phyloP scores from a whole-genome alignment of 768 basidiomycete genomes.

The Mycena albidolilacea region DNA sequence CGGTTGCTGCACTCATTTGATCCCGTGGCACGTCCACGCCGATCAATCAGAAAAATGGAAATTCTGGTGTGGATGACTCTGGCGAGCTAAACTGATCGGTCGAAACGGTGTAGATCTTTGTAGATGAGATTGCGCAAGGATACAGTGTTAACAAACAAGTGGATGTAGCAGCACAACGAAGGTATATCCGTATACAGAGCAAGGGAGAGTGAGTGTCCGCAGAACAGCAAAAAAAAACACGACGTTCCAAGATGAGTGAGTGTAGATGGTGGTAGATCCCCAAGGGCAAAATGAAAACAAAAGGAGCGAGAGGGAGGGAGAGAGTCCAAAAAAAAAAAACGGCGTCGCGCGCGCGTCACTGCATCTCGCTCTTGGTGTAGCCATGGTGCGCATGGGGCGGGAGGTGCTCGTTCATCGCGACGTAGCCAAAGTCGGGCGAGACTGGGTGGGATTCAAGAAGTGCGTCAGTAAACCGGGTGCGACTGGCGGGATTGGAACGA shows the following conservation, averaged over 20 bases:
- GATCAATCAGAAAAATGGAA: slow-evolving; percentile 12
- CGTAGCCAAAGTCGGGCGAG: slow-evolving; percentile 90
- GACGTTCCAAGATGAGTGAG: slow-evolving; percentile 45
- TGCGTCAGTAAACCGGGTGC: slow-evolving; percentile 62
- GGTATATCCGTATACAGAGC: slow-evolving; percentile 41
- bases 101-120: not conserved
- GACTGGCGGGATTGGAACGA: not conserved
- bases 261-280: slow-evolving; percentile 34
- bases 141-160: slow-evolving; percentile 29
- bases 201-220: slow-evolving; percentile 42
- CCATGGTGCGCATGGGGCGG: slow-evolving; percentile 51
- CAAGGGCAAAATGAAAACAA: slow-evolving; percentile 37
- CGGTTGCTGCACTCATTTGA: not conserved
- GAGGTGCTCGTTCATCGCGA: slow-evolving; percentile 85
- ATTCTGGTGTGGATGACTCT: not conserved
- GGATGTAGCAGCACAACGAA: slow-evolving; percentile 31
- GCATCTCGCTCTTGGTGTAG: slow-evolving; percentile 75
- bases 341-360: slow-evolving; percentile 36
- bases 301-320: slow-evolving; percentile 31
- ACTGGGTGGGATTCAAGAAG: slow-evolving; percentile 60
- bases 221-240: slow-evolving; percentile 44
- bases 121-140: slow-evolving; percentile 33
- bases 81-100: not conserved
- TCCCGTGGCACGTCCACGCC: not conserved
- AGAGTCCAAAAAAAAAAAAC: slow-evolving; percentile 21